Base-by-base conservation (phyloP, 2,329 filamentous ascomycete genomes). In the Scedosporium boydii region DNA sequence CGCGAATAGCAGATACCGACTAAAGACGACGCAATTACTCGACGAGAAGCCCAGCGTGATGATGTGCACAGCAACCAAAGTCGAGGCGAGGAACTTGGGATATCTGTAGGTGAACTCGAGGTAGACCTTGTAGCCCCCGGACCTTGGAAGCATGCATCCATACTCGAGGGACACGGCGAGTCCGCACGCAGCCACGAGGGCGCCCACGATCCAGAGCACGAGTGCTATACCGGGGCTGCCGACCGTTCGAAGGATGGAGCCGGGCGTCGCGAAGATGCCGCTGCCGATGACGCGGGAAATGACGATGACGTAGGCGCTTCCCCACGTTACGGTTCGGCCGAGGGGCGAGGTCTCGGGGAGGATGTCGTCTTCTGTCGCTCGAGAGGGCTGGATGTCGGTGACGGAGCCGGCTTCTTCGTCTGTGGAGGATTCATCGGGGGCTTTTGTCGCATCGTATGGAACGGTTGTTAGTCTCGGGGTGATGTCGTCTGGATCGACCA, bases 251-350 rank as follows among this genome's bases (percentile, higher is more conserved):
- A 89, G 78, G 59, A 91, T 88, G 4, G 86, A 80, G 0, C 85
- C 87, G 0, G 86, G 88, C 0, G 87, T 89, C 0, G 87, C 87
- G 68, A 90, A 91, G 65, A 91, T 89, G 27, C 87, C 87, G 67
- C 81, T 87, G 12, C 87, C 87, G 34, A 90, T 85, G 5, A 90
- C 85, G 12, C 87, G 80, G 1, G 85, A 88, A 27, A 89, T 85
- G 6, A 87, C 84, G 21, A 89, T 77, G 62, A 89, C 85, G 69
- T 86, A 88, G 1, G 84, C 83, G 67, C 82, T 86, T 27, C 78
- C 76, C 84, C 86, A 88, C 63, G 75, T 81, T 59, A 89, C 79
- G 16, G 78, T 86, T 21, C 86, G 78, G 1, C 85, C 85, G 23
- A 80, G 73, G 0, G 78, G 77, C 0, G 83, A 82, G 1, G 83